Conservation (phyloP, 2,329 filamentous ascomycete species). For the Trichoderma koningiopsis region DNA sequence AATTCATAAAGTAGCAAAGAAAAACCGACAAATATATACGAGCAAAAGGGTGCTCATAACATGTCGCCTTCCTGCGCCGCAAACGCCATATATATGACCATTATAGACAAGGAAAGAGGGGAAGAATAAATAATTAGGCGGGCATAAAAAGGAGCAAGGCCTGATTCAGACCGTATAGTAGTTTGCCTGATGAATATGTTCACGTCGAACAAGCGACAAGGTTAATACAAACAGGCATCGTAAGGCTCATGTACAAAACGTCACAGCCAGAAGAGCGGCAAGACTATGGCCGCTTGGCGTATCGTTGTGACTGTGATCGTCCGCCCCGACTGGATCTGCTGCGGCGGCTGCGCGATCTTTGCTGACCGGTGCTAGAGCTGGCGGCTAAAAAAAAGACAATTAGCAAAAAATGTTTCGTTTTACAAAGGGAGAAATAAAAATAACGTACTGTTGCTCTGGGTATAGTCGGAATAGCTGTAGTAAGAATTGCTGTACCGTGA, state of each 20-base stretch:
- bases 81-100: conserved; percentile 20
- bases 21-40: background rate
- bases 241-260: conserved; percentile 26
- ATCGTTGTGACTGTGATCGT: conserved; percentile 40
- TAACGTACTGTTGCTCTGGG: conserved; percentile 41
- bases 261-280: conserved; percentile 18
- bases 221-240: background rate
- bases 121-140: conserved; percentile 6
- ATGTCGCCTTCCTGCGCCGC: background rate
- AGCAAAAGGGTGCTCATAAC: background rate
- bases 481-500: conserved; percentile 56
- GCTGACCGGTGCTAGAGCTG: conserved; percentile 50
- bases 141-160: background rate
- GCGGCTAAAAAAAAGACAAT: conserved; percentile 37
- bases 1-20: background rate
- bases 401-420: conserved; percentile 26
- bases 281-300: conserved; percentile 30
- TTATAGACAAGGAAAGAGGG: background rate
- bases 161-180: background rate
- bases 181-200: conserved; percentile 12
- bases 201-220: background rate
- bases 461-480: conserved; percentile 54
- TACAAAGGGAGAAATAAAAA: background rate
- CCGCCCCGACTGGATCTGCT: conserved; percentile 38
- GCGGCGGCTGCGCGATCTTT: conserved; percentile 43